Evolutionary conservation across 345 rosid genomes (phyloP).

Genomic region (Lepidium sativum): DNA sequence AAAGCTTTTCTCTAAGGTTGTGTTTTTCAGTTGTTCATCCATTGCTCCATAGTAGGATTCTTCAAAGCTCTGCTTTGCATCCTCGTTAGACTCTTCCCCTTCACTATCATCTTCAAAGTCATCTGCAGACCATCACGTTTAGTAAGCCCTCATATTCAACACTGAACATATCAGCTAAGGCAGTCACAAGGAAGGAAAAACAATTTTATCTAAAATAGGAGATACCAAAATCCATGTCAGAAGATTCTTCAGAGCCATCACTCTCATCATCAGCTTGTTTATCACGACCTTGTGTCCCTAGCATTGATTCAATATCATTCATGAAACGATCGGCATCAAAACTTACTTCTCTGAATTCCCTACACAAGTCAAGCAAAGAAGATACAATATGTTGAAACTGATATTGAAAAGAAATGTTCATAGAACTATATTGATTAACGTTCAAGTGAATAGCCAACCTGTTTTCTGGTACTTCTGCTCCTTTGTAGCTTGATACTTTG

Average conservation of each 20-base stretch:
- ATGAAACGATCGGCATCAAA: slow-evolving; percentile 60
- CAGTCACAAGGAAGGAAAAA: neutral
- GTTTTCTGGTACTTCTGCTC: slow-evolving; percentile 76
- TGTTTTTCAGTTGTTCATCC: slow-evolving; percentile 53
- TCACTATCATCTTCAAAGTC: slow-evolving; percentile 32
- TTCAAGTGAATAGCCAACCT: slow-evolving; percentile 33
- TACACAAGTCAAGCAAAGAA: slow-evolving; percentile 21
- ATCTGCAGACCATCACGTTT: slow-evolving; percentile 1
- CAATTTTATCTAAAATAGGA: neutral
- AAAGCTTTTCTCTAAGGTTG: slow-evolving; percentile 62
- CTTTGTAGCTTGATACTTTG: slow-evolving; percentile 69
- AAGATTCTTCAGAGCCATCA: slow-evolving; percentile 48
- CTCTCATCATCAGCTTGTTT: slow-evolving; percentile 28
- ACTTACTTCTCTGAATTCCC: slow-evolving; percentile 55
- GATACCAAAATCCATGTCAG: slow-evolving; percentile 80
- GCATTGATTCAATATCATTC: slow-evolving; percentile 63
- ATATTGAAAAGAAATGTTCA: neutral
- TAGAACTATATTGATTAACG: neutral
- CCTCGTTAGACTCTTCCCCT: slow-evolving; percentile 32
- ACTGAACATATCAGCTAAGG: neutral
- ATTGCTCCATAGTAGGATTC: slow-evolving; percentile 60
- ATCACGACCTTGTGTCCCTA: slow-evolving; percentile 29
- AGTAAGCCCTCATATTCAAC: neutral
- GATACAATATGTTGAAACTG: neutral
- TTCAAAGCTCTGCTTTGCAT: slow-evolving; percentile 50